Percentiles rank a stretch among this genome's conserved stretches.
Evolutionary conservation across 129 eudicot species (phyloP).

Genomic region (Scalesia atractyloides): DNA sequence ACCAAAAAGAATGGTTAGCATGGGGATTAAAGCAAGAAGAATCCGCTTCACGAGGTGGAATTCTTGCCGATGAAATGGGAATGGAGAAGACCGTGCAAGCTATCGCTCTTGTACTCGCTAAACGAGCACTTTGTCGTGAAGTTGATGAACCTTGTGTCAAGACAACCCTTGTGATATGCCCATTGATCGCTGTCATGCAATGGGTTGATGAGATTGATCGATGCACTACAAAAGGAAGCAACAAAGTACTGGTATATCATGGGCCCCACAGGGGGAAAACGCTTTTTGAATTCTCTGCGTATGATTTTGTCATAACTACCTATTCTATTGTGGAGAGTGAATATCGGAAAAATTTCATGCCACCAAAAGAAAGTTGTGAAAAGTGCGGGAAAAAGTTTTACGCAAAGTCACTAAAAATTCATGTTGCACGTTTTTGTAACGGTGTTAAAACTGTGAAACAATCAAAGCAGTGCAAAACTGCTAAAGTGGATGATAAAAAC

Average conservation of each 20-base stretch:
- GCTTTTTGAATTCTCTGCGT: constrained; percentile 50
- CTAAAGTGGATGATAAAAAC: constrained; percentile 36
- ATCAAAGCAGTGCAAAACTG: constrained; percentile 66
- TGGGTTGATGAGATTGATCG: constrained; percentile 83
- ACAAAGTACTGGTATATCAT: constrained; percentile 70
- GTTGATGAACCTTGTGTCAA: constrained; percentile 35
- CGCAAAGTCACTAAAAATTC: constrained; percentile 54
- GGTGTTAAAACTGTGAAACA: constrained; percentile 76
- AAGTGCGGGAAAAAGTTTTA: constrained; percentile 73
- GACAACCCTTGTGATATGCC: constrained; percentile 91
- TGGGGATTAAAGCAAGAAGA: constrained; percentile 94
- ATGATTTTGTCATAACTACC: constrained; percentile 88
- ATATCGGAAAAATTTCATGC: constrained; percentile 71
- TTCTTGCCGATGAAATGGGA: constrained; percentile 97
- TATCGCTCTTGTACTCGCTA: constrained; percentile 91
- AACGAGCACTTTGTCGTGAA: constrained; percentile 48
- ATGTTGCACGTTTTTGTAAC: constrained; percentile 57
- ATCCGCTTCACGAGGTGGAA: constrained; percentile 75
- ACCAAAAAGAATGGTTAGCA: constrained; percentile 95
- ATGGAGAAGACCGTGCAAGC: constrained; percentile 97
- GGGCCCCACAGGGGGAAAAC: constrained; percentile 69
- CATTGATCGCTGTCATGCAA: constrained; percentile 73
- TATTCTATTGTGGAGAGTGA: constrained; percentile 82
- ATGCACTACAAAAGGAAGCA: constrained; percentile 78
- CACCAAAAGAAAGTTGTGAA: constrained; percentile 72